Percentiles rank a stretch among this genome's conserved stretches.
Conservation (phyloP, 768 basidiomycete species). For the Artomyces pyxidatus region DNA sequence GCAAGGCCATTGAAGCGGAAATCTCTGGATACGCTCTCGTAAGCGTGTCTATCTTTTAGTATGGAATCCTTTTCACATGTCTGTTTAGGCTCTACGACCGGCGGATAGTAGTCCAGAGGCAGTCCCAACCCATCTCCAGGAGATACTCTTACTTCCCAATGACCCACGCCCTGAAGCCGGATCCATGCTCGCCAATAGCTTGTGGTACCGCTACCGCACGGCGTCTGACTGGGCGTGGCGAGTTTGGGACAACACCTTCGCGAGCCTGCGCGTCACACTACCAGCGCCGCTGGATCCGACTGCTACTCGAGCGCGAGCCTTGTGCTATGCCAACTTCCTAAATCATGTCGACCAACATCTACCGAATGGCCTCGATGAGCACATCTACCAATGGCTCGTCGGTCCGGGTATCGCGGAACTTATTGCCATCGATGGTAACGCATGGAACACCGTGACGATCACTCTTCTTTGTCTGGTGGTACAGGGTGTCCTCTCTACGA, state of each 20-base stretch:
- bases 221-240: conserved; percentile 72
- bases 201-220: conserved; percentile 79
- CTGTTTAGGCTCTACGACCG: conserved; percentile 33
- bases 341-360: conserved; percentile 70
- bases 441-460: conserved; percentile 59
- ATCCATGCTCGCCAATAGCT: conserved; percentile 60
- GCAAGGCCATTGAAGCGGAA: conserved; percentile 54
- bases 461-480: conserved; percentile 59
- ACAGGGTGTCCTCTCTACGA: conserved; percentile 60
- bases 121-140: conserved; percentile 39
- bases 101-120: conserved; percentile 24
- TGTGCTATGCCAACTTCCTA: conserved; percentile 65
- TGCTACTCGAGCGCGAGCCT: conserved; percentile 42
- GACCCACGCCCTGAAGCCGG: conserved; percentile 54
- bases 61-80: background rate
- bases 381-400: conserved; percentile 64
- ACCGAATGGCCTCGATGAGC: conserved; percentile 61
- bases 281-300: conserved; percentile 40
- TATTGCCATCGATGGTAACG: conserved; percentile 45
- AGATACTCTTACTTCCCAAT: conserved; percentile 58
- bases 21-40: conserved; percentile 56
- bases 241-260: conserved; percentile 77
- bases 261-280: conserved; percentile 64
- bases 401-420: conserved; percentile 62
- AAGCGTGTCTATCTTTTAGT: conserved; percentile 20